These are phyloP conservation scores for Malassezia dermatis DNA, from an alignment of 1,284 basidiomycete genomes.

Conservation along the genomic window DNA sequence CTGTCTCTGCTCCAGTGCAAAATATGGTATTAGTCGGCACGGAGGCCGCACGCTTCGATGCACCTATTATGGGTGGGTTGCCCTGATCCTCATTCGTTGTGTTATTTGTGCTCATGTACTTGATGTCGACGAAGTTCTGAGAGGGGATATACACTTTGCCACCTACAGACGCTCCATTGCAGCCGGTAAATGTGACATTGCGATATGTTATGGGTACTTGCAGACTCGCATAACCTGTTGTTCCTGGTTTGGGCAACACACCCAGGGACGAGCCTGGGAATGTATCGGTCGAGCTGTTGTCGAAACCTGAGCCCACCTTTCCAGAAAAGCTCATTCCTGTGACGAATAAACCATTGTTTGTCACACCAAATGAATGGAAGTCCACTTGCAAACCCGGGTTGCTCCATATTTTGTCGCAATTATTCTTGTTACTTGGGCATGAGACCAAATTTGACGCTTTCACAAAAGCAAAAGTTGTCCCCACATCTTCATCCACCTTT, in stretches of 20 bases:
- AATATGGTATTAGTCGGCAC: neutral
- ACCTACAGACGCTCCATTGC: neutral
- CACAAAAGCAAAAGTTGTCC: neutral
- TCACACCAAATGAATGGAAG: neutral
- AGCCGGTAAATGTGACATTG: neutral
- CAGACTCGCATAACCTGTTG: neutral
- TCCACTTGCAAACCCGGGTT: neutral
- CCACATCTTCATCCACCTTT: neutral
- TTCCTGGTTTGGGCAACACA: neutral
- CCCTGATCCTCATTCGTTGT: neutral
- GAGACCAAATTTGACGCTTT: neutral
- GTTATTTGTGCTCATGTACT: neutral
- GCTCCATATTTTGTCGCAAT: neutral
- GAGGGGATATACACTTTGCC: neutral
- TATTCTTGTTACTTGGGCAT: neutral
- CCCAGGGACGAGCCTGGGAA: neutral
- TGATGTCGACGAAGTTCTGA: neutral
- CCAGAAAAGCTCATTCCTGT: neutral
- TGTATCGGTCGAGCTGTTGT: neutral
- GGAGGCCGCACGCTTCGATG: neutral
- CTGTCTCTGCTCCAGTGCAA: neutral
- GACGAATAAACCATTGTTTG: neutral
- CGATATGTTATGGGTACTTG: neutral
- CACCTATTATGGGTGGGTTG: neutral
- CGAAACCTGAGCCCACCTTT: neutral